Percentiles rank a stretch among this genome's conserved stretches.
phyloP scores from a whole-genome alignment of 2,329 filamentous ascomycete genomes.

The Trichophyton schoenleinii region DNA sequence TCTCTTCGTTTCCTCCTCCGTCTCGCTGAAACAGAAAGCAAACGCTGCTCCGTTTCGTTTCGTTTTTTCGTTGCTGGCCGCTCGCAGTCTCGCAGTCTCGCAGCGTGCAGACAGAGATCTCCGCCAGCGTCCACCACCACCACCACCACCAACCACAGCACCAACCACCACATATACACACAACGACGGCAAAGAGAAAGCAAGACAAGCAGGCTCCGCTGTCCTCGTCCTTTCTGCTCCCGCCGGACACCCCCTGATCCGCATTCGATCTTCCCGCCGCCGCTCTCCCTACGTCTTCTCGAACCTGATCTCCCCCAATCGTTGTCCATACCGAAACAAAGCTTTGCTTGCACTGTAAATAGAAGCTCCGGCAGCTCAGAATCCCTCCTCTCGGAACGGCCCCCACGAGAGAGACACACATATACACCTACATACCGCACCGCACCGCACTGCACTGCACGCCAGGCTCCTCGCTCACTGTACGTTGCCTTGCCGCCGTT shows the following conservation, averaged over 20 bases:
- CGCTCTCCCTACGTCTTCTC: neutral
- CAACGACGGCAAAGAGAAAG: neutral
- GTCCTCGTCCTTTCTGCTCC: neutral
- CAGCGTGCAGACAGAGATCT: neutral
- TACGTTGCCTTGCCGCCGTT: neutral
- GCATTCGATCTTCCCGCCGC: neutral
- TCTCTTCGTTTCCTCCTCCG: slow-evolving; percentile 12
- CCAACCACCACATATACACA: neutral
- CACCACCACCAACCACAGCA: neutral
- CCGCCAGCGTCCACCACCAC: no score
- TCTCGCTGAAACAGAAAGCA: slow-evolving; percentile 11
- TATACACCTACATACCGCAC: neutral
- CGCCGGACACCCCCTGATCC: neutral
- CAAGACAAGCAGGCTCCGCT: neutral
- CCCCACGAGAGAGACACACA: neutral
- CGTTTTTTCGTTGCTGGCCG: neutral
- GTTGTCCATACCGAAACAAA: neutral
- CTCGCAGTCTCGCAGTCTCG: neutral
- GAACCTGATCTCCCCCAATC: neutral
- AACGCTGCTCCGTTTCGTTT: neutral
- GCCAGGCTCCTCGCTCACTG: neutral
- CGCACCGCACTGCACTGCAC: neutral
- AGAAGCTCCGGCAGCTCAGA: neutral
- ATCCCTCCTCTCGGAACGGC: neutral
- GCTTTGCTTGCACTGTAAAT: neutral